Evolutionary conservation across 768 basidiomycete species (phyloP).

Genomic region (Phanerodontia chrysosporium): DNA sequence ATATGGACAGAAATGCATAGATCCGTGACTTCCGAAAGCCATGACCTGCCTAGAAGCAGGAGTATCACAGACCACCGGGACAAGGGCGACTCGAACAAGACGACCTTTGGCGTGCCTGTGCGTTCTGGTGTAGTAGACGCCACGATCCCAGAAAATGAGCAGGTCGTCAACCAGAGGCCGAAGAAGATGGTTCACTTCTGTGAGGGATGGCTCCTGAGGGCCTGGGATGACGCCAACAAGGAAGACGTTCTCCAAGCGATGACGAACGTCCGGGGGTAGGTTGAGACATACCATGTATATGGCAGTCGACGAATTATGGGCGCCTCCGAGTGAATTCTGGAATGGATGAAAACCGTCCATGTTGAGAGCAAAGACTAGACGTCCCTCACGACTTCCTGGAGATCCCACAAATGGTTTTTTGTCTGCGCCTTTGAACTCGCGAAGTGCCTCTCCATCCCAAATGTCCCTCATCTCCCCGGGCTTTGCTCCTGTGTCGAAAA

Average conservation of each 20-base stretch:
- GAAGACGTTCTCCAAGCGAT: slow-evolving; percentile 32
- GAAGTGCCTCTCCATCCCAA: slow-evolving; percentile 6
- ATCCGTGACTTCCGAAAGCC: slow-evolving; percentile 22
- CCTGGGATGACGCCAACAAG: slow-evolving; percentile 39
- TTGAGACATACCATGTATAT: slow-evolving; percentile 25
- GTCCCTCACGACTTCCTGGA: not conserved
- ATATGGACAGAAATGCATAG: slow-evolving; percentile 26
- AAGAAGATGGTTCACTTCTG: slow-evolving; percentile 35
- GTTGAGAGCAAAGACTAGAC: slow-evolving; percentile 13
- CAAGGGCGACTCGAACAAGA: slow-evolving; percentile 24
- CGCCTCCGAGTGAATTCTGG: slow-evolving; percentile 8
- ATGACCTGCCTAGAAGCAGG: slow-evolving; percentile 29
- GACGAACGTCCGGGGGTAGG: slow-evolving; percentile 21
- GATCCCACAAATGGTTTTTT: not conserved
- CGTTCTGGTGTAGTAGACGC: slow-evolving; percentile 27
- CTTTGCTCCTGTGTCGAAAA: not conserved
- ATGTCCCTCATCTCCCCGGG: slow-evolving; percentile 9
- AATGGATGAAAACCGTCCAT: slow-evolving; percentile 16
- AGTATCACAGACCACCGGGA: slow-evolving; percentile 34
- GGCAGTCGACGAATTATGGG: slow-evolving; percentile 1
- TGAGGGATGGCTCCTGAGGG: slow-evolving; percentile 30
- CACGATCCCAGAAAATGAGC: slow-evolving; percentile 28
- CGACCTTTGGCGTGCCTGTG: slow-evolving; percentile 21
- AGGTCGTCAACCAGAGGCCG: slow-evolving; percentile 36
- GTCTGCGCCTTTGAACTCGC: slow-evolving; percentile 13